Percentiles rank a stretch among this genome's conserved stretches.
These are phyloP conservation scores for Ammopiptanthus mongolicus DNA, from an alignment of 306 rosid genomes.

Conservation along the genomic window DNA sequence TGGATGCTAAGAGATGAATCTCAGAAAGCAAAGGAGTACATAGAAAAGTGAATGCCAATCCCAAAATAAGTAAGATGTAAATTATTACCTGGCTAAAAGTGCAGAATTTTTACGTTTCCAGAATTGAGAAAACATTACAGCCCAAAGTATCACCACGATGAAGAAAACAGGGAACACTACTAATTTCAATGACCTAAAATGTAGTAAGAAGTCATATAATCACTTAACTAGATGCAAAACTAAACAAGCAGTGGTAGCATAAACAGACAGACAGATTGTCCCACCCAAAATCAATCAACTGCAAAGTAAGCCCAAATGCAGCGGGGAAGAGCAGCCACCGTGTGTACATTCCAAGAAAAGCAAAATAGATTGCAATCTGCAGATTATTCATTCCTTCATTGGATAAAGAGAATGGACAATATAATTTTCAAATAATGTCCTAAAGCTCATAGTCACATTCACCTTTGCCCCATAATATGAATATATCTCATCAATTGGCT, in stretches of 20 bases:
- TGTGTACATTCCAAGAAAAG: slow-evolving; percentile 97
- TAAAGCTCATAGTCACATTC: slow-evolving; percentile 10
- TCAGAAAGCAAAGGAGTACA: neutral
- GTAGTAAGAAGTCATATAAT: slow-evolving; percentile 21
- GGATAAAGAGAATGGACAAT: slow-evolving; percentile 20
- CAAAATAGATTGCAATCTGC: slow-evolving; percentile 91
- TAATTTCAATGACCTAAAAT: slow-evolving; percentile 65
- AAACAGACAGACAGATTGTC: slow-evolving; percentile 22
- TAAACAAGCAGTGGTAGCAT: neutral
- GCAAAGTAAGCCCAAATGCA: slow-evolving; percentile 68
- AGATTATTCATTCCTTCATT: slow-evolving; percentile 20
- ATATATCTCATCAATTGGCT: slow-evolving; percentile 84
- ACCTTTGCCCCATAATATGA: slow-evolving; percentile 92
- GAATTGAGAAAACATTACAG: slow-evolving; percentile 86
- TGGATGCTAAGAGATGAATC: neutral
- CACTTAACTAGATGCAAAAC: slow-evolving; percentile 16
- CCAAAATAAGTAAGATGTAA: neutral
- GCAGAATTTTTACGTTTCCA: slow-evolving; percentile 95
- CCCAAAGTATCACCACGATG: slow-evolving; percentile 73
- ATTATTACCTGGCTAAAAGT: slow-evolving; percentile 72
- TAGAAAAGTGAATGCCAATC: neutral
- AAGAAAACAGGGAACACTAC: slow-evolving; percentile 77
- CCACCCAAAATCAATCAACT: slow-evolving; percentile 74
- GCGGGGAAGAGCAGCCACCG: slow-evolving; percentile 88
- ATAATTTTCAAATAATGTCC: neutral